Conservation (phyloP, 257 asterid genomes). For the Nicotiana attenuata region DNA sequence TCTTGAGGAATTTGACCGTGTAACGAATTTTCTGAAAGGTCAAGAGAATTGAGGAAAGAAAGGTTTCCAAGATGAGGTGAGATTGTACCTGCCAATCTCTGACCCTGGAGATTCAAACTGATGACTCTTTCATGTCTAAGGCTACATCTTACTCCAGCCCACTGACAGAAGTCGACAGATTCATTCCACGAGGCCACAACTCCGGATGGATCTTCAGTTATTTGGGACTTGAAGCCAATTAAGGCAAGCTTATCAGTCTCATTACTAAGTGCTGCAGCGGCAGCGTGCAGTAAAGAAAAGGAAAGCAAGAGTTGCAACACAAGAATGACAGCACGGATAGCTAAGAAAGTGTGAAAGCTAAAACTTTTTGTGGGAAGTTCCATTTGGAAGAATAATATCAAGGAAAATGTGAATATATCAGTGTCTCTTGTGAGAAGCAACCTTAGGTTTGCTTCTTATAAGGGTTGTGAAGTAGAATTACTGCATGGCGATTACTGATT, state of each 20-base stretch:
- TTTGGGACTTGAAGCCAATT: slow-evolving; percentile 39
- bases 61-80: slow-evolving; percentile 39
- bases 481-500: neutral
- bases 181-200: slow-evolving; percentile 32
- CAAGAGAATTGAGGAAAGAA: slow-evolving; percentile 25
- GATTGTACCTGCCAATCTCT: slow-evolving; percentile 22
- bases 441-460: neutral
- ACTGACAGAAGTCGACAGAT: slow-evolving; percentile 26
- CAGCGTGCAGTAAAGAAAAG: slow-evolving; percentile 15
- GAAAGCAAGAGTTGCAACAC: slow-evolving; percentile 5
- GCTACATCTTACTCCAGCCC: slow-evolving; percentile 42
- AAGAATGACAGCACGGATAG: slow-evolving; percentile 9
- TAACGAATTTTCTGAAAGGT: slow-evolving; percentile 35
- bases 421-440: neutral
- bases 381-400: slow-evolving; percentile 13
- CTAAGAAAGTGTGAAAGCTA: slow-evolving; percentile 5
- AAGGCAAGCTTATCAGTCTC: slow-evolving; percentile 34
- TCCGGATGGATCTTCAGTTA: slow-evolving; percentile 36
- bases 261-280: slow-evolving; percentile 16
- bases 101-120: slow-evolving; percentile 27
- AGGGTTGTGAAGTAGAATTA: neutral
- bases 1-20: slow-evolving; percentile 31
- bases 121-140: slow-evolving; percentile 19
- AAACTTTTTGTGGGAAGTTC: slow-evolving; percentile 6
- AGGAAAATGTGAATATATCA: neutral